phyloP scores from a whole-genome alignment of 257 asterid genomes.

The Salvia rosmarinus region DNA sequence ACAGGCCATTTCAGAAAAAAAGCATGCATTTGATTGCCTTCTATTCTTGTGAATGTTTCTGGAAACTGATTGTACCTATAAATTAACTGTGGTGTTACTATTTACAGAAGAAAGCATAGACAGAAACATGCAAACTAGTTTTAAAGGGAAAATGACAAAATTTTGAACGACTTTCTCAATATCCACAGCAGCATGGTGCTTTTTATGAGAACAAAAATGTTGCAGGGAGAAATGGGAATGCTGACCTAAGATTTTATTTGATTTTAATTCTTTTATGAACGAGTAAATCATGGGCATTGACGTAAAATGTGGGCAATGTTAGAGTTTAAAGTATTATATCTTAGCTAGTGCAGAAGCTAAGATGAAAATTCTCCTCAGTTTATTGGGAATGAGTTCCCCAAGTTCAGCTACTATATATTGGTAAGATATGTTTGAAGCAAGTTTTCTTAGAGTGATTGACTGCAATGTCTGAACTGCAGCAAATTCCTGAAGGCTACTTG shows the following conservation, averaged over 20 bases:
- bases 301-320: background rate
- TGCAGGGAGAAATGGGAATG: background rate
- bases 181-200: constrained; percentile 1
- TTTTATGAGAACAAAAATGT: background rate
- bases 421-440: constrained; percentile 18
- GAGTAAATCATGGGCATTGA: background rate
- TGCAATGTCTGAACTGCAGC: background rate
- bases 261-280: no score
- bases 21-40: constrained; percentile 20
- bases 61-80: constrained; percentile 3
- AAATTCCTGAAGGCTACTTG: background rate
- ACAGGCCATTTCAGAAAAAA: background rate
- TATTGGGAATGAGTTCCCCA: background rate
- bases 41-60: constrained; percentile 9
- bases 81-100: constrained; percentile 18
- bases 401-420: background rate
- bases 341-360: background rate
- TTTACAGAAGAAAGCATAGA: constrained; percentile 10
- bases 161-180: constrained; percentile 11
- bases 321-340: background rate
- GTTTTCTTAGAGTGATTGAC: background rate
- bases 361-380: constrained; percentile 10
- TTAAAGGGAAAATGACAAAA: background rate
- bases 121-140: background rate
- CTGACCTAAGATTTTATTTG: background rate